Percentiles rank a stretch among this genome's conserved stretches.
These are phyloP conservation scores for Cicer chorassanicum DNA, from an alignment of 306 rosid species.

Conservation along the genomic window DNA sequence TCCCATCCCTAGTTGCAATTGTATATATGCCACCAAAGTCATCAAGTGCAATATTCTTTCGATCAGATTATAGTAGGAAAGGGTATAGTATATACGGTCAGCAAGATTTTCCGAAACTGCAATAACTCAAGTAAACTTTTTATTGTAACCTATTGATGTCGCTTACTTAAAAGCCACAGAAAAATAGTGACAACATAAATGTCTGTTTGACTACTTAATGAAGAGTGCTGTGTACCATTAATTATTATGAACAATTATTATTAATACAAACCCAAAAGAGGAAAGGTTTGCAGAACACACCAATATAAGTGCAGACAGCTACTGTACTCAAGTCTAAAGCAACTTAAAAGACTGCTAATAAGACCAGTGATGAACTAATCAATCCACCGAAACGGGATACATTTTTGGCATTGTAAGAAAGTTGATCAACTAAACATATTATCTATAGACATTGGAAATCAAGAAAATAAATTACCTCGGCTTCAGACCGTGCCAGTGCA, in stretches of 20 bases:
- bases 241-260: constrained; percentile 4
- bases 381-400: constrained; percentile 3
- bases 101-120: constrained; percentile 11
- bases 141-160: not conserved
- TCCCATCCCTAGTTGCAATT: not conserved
- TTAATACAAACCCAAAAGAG: constrained; percentile 13
- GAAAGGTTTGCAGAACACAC: constrained; percentile 1
- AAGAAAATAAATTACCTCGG: constrained; percentile 68
- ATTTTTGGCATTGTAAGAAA: not conserved
- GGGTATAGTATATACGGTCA: not conserved
- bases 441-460: constrained; percentile 19
- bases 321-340: constrained; percentile 14
- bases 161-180: constrained; percentile 17
- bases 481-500: constrained; percentile 91
- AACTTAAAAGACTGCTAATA: constrained; percentile 24
- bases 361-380: constrained; percentile 28
- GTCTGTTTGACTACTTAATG: constrained; percentile 8
- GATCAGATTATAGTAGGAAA: not conserved
- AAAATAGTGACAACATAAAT: constrained; percentile 6
- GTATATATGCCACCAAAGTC: constrained; percentile 18
- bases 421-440: constrained; percentile 15
- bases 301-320: constrained; percentile 24
- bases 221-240: not conserved
- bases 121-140: constrained; percentile 16
- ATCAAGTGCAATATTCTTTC: constrained; percentile 7